Base-by-base conservation (phyloP, 2,329 filamentous ascomycete genomes). In the Colletotrichum sidae region DNA sequence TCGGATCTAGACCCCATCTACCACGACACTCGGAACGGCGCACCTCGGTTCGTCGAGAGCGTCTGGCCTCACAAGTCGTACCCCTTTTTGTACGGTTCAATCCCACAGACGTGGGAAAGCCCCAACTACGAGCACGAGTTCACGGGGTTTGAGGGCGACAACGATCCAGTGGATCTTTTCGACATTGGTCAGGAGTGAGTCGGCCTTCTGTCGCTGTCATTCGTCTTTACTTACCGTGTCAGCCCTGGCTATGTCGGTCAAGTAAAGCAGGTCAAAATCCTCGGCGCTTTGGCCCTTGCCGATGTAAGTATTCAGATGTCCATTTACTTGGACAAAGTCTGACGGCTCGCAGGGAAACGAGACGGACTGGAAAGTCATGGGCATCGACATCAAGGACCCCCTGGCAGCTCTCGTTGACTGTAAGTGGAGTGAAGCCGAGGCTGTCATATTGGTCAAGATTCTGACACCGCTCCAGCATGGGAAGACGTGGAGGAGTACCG, bases 41-140 rank as follows among this genome's bases (percentile, higher is more conserved):
- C 70, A 38, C 76, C 75, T 12, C 73, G 79, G 33, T 81, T 78
- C 25, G 78, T 81, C 11, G 76, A 78, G 55, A 80, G 73, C 34
- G 74, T 81, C 9, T 81, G 78, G 78, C 79, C 80, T 42, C 79
- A 81, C 70, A 80, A 78, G 70, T 73, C 77, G 0, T 81, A 81
- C 42, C 80, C 79, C 0, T 80, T 81, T 67, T 72, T 78, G 34
- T 81, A 81, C 53, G 79, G 79, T 0, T 80, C 79, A 5, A 79
- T 81, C 17, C 79, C 79, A 0, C 80, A 81, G 67, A 81, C 79
- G 0, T 81, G 79, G 79, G 79, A 81, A 69, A 77, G 76, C 54
- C 77, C 79, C 25, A 81, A 80, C 63, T 72, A 76, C 41, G 68
- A 78, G 15, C 78, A 81, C 50, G 70, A 74, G 15, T 78, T 78